Evolutionary conservation across 495 filamentous ascomycete genomes (phyloP).

Genomic region (Cryomyces minteri): DNA sequence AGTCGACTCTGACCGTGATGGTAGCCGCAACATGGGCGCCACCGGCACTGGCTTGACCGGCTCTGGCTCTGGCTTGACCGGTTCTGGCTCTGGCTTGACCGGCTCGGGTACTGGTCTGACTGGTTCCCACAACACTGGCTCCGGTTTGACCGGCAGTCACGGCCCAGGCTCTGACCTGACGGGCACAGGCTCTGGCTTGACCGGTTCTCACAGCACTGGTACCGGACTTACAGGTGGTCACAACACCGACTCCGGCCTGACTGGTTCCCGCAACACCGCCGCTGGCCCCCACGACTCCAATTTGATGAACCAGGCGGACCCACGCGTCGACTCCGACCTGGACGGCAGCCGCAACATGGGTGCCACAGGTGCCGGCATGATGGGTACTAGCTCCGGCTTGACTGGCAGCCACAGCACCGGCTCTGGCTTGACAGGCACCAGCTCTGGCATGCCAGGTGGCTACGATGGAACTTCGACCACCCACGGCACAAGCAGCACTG

Average conservation of each 20-base stretch:
- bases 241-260: too few species aligned
- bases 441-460: too few species aligned
- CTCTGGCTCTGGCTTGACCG: too few species aligned
- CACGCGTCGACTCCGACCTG: slow-evolving; percentile 29
- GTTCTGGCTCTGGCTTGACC: too few species aligned
- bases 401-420: too few species aligned
- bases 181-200: not conserved
- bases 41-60: not conserved
- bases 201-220: too few species aligned
- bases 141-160: too few species aligned
- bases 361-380: not conserved
- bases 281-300: not conserved
- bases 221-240: too few species aligned
- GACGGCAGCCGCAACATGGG: slow-evolving; percentile 7
- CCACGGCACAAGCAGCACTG: not conserved
- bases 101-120: too few species aligned
- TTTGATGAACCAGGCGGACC: slow-evolving; percentile 24
- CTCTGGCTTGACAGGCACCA: too few species aligned
- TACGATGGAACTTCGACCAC: not conserved
- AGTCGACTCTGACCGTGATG: slow-evolving; percentile 27
- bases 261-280: not conserved
- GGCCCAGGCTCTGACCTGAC: not conserved
- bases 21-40: not conserved
- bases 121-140: too few species aligned
- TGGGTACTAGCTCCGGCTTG: too few species aligned